Conservation (phyloP, 257 asterid species). For the Solanum megistacrolobum region DNA sequence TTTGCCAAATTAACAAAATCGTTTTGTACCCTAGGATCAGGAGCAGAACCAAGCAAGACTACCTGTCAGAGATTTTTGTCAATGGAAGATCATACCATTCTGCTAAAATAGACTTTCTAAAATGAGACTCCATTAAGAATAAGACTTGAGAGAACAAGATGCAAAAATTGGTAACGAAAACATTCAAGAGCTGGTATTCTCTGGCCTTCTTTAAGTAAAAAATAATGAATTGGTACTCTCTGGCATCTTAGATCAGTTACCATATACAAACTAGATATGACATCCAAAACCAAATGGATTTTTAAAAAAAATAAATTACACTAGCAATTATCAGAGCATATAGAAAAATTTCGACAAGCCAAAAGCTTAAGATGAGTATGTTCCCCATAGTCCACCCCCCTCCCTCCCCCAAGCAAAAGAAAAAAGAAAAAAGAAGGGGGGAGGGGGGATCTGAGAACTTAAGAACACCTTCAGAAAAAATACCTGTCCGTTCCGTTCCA, state of each 20-base stretch:
- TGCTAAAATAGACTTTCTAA: not conserved
- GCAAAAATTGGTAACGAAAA: not conserved
- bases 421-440: not conserved
- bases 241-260: not conserved
- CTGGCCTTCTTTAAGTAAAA: not conserved
- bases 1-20: slow-evolving; percentile 86
- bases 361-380: not conserved
- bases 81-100: slow-evolving; percentile 9
- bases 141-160: not conserved
- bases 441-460: not conserved
- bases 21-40: slow-evolving; percentile 86
- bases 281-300: not conserved
- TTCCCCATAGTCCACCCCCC: not conserved
- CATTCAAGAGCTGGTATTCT: not conserved
- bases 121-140: not conserved
- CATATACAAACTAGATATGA: not conserved
- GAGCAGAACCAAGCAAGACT: slow-evolving; percentile 94
- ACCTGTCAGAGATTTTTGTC: slow-evolving; percentile 42
- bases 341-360: not conserved
- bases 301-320: not conserved
- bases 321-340: not conserved
- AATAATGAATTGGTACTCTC: not conserved
- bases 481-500: slow-evolving; percentile 93
- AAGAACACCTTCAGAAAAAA: not conserved
- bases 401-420: not conserved